These are phyloP conservation scores for Penicillium roqueforti DNA, from an alignment of 495 filamentous ascomycete genomes.

Conservation along the genomic window DNA sequence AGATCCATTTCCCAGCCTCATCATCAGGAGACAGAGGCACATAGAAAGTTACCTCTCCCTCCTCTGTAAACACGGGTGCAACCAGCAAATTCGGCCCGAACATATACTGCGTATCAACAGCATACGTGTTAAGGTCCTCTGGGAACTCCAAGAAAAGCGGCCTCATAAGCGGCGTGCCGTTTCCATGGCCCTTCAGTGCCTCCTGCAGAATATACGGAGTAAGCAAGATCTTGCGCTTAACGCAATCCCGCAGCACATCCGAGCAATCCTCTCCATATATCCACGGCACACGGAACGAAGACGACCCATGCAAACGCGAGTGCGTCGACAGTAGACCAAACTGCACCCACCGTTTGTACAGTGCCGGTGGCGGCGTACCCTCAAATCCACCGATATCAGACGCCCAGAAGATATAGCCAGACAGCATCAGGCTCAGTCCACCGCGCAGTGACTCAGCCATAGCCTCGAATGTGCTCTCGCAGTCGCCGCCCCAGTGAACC, in stretches of 20 bases:
- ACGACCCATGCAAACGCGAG: constrained; percentile 62
- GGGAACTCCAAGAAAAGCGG: constrained; percentile 65
- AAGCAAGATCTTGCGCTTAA: constrained; percentile 56
- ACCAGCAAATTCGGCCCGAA: constrained; percentile 55
- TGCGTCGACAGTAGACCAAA: constrained; percentile 67
- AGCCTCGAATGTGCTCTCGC: constrained; percentile 66
- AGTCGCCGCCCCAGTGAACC: constrained; percentile 64
- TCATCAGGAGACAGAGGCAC: constrained; percentile 40
- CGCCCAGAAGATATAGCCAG: constrained; percentile 65
- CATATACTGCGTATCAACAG: constrained; percentile 65
- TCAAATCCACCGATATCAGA: constrained; percentile 73
- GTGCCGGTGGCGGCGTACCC: constrained; percentile 59
- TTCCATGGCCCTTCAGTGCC: constrained; percentile 40
- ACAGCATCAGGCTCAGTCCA: constrained; percentile 61
- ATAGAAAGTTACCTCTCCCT: constrained; percentile 58
- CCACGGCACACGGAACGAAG: constrained; percentile 69
- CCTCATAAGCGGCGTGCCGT: constrained; percentile 53
- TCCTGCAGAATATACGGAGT: constrained; percentile 61
- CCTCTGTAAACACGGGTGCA: constrained; percentile 58
- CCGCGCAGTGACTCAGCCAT: constrained; percentile 71
- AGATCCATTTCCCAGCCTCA: constrained; percentile 50
- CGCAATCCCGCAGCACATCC: constrained; percentile 53
- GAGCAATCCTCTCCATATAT: constrained; percentile 62
- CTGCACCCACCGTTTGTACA: constrained; percentile 75
- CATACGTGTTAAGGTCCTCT: constrained; percentile 56